Conservation (phyloP, 352 stramenopile genomes). For the Phytophthora pinifolia region DNA sequence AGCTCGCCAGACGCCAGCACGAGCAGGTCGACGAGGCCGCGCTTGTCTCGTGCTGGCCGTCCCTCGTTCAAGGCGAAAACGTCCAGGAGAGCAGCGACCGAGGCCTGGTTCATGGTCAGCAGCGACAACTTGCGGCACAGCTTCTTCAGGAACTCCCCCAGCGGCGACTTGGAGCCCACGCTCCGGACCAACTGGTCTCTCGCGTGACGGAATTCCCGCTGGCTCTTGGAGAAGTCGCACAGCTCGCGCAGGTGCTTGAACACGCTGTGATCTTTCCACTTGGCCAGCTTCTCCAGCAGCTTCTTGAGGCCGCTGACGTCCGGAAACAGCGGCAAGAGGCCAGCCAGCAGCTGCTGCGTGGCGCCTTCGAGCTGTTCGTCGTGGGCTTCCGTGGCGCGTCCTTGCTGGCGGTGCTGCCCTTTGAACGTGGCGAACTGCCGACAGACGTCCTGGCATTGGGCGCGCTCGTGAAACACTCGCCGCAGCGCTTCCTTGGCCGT, state of each 20-base stretch:
- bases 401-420: slow-evolving; percentile 39
- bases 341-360: slow-evolving; percentile 37
- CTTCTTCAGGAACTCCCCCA: slow-evolving; percentile 82
- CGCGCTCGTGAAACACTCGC: slow-evolving; percentile 63
- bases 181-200: slow-evolving; percentile 75
- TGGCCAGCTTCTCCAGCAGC: slow-evolving; percentile 60
- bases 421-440: slow-evolving; percentile 52
- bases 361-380: slow-evolving; percentile 25
- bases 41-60: slow-evolving; percentile 45
- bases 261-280: slow-evolving; percentile 78
- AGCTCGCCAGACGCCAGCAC: slow-evolving; percentile 48
- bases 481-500: slow-evolving; percentile 71
- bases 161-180: slow-evolving; percentile 73
- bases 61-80: slow-evolving; percentile 39
- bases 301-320: slow-evolving; percentile 58
- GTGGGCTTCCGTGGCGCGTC: slow-evolving; percentile 10
- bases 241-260: slow-evolving; percentile 72
- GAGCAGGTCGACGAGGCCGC: slow-evolving; percentile 55
- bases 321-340: slow-evolving; percentile 52
- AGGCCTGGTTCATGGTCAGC: slow-evolving; percentile 60
- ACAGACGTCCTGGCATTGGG: slow-evolving; percentile 41
- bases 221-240: slow-evolving; percentile 52
- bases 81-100: slow-evolving; percentile 35
- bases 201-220: slow-evolving; percentile 48
- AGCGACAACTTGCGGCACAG: slow-evolving; percentile 80